Evolutionary conservation across 1,284 basidiomycete genomes (phyloP).

Genomic region (Sanghuangporus sanghuang): DNA sequence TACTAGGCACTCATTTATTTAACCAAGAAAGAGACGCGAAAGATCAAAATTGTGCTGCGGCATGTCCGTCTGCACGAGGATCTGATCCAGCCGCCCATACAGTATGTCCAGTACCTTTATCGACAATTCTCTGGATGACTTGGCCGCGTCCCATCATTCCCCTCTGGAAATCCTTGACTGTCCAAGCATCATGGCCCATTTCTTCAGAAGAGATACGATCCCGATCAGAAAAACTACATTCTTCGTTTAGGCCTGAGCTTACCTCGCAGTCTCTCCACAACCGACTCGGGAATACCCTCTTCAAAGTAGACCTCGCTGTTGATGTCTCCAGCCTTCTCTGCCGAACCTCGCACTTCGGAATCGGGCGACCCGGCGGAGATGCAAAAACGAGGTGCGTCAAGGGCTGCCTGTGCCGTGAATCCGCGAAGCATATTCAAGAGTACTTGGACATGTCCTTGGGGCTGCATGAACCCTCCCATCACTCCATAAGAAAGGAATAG

Average conservation of each 20-base stretch:
- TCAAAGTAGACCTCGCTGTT: slow-evolving; percentile 87
- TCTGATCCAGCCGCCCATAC: slow-evolving; percentile 92
- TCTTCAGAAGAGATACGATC: slow-evolving; percentile 30
- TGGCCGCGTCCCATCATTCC: slow-evolving; percentile 89
- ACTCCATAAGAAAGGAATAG: slow-evolving; percentile 88
- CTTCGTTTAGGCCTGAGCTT: slow-evolving; percentile 21
- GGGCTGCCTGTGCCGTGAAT: slow-evolving; percentile 75
- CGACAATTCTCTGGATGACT: slow-evolving; percentile 75
- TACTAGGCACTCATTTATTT: background rate
- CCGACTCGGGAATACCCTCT: slow-evolving; percentile 66
- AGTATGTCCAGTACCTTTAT: slow-evolving; percentile 49
- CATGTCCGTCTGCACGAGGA: slow-evolving; percentile 83
- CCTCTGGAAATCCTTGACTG: slow-evolving; percentile 57
- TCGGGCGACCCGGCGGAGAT: slow-evolving; percentile 83
- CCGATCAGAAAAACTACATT: background rate
- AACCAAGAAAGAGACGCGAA: background rate
- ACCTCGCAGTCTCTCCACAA: slow-evolving; percentile 60
- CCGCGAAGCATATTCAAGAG: slow-evolving; percentile 89
- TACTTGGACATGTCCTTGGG: slow-evolving; percentile 91
- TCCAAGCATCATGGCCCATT: slow-evolving; percentile 84
- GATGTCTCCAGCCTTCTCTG: slow-evolving; percentile 55
- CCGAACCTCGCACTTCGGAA: slow-evolving; percentile 39
- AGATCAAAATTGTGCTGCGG: slow-evolving; percentile 75
- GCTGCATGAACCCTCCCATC: slow-evolving; percentile 94
- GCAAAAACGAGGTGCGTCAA: slow-evolving; percentile 95